phyloP scores from a whole-genome alignment of 345 rosid genomes.

The Acer negundo region DNA sequence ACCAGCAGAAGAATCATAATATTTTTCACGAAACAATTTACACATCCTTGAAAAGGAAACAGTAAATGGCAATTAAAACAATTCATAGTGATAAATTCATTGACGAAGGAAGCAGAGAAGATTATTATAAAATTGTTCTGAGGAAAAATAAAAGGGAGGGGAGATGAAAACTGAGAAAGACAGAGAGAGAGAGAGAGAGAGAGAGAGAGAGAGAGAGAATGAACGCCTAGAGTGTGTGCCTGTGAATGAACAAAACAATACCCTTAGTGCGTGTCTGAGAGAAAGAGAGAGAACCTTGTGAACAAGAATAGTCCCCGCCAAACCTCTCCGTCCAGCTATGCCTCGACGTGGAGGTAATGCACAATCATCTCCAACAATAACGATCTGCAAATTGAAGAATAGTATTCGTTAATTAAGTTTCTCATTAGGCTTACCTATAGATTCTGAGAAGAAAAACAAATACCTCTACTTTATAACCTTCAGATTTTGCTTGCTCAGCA shows the following conservation, averaged over 20 bases:
- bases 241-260: neutral
- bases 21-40: neutral
- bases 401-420: conserved; percentile 7
- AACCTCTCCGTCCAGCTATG: conserved; percentile 88
- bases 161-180: neutral
- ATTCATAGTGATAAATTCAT: neutral
- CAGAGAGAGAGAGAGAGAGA: too few relatives aligned
- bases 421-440: neutral
- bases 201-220: neutral
- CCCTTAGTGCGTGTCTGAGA: neutral
- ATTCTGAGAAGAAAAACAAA: conserved; percentile 1
- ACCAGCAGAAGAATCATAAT: neutral
- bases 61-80: neutral
- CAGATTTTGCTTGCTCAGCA: conserved; percentile 98
- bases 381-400: conserved; percentile 55
- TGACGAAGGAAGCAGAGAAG: neutral
- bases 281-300: conserved; percentile 64
- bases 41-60: neutral
- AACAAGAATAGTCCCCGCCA: conserved; percentile 93
- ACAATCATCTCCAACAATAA: conserved; percentile 96
- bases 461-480: conserved; percentile 96
- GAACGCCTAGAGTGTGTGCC: neutral
- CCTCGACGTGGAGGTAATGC: conserved; percentile 96
- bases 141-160: neutral
- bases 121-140: neutral